These are phyloP conservation scores for Apiotrichum mycotoxinovorans DNA, from an alignment of 1,284 basidiomycete genomes.

Conservation along the genomic window DNA sequence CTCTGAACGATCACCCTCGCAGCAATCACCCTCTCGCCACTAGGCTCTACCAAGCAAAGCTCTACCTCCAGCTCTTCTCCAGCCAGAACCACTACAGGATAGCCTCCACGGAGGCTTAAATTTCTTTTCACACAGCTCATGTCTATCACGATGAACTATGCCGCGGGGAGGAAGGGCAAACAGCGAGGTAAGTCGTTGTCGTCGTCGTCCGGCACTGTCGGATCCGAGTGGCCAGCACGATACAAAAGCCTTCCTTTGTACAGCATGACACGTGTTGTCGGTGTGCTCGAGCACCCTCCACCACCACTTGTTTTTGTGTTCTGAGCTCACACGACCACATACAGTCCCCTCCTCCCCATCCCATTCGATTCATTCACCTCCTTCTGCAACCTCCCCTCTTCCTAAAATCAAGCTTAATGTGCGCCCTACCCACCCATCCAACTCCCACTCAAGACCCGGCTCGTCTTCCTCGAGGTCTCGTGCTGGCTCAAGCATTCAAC, in stretches of 20 bases:
- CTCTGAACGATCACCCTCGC: conserved; percentile 8
- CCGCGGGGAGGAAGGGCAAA: conserved; percentile 24
- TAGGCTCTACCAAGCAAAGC: conserved; percentile 13
- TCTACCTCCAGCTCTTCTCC: conserved; percentile 13
- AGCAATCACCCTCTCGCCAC: conserved; percentile 15
- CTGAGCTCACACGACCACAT: conserved; percentile 21
- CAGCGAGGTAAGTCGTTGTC: conserved; percentile 19
- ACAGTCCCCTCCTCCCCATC: conserved; percentile 23
- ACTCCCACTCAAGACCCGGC: neutral
- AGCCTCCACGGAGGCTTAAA: conserved; percentile 6
- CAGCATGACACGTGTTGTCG: neutral
- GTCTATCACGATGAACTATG: conserved; percentile 21
- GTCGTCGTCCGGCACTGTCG: neutral
- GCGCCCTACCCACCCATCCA: no score
- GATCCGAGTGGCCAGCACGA: neutral
- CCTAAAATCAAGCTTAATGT: conserved; percentile 23
- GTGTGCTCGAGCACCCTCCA: neutral
- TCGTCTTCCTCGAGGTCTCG: conserved; percentile 9
- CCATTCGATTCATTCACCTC: conserved; percentile 12
- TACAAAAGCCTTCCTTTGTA: neutral
- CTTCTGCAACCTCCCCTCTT: conserved; percentile 11
- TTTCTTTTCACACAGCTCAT: conserved; percentile 6
- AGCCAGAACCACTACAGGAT: conserved; percentile 25
- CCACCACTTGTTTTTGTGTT: neutral
- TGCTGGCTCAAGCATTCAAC: conserved; percentile 5